Evolutionary conservation across 2,329 filamentous ascomycete species (phyloP).

Genomic region (Samsoniella hepiali): DNA sequence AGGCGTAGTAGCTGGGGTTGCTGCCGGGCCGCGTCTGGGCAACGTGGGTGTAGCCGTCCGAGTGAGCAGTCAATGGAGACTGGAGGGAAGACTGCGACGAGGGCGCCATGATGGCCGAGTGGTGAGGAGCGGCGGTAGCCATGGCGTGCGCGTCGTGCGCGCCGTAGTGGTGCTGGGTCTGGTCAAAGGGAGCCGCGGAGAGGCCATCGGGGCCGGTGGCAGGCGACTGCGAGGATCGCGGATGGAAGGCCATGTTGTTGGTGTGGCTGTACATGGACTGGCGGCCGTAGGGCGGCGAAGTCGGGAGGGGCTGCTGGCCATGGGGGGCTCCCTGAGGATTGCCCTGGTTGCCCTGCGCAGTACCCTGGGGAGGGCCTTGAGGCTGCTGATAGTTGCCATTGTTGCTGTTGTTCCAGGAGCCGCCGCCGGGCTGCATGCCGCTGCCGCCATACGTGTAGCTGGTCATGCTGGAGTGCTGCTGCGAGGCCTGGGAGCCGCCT

Average conservation of each 20-base stretch:
- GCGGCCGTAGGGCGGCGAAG: slow-evolving; percentile 29
- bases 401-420: neutral
- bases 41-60: slow-evolving; percentile 34
- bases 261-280: slow-evolving; percentile 40
- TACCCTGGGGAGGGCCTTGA: slow-evolving; percentile 28
- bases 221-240: slow-evolving; percentile 44
- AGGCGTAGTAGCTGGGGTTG: slow-evolving; percentile 60
- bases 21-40: slow-evolving; percentile 49
- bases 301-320: slow-evolving; percentile 27
- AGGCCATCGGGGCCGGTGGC: slow-evolving; percentile 57
- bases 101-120: slow-evolving; percentile 16
- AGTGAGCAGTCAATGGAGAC: neutral
- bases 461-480: slow-evolving; percentile 45
- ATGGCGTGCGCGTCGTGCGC: slow-evolving; percentile 31
- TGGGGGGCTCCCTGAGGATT: neutral
- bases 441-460: slow-evolving; percentile 52
- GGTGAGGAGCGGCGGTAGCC: slow-evolving; percentile 12
- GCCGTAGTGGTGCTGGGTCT: slow-evolving; percentile 58
- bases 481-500: slow-evolving; percentile 56
- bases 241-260: slow-evolving; percentile 44
- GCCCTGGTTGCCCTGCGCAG: slow-evolving; percentile 38
- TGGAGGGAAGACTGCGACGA: slow-evolving; percentile 39
- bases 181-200: slow-evolving; percentile 64
- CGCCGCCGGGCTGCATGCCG: neutral
- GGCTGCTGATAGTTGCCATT: slow-evolving; percentile 21